Conservation (phyloP, 352 stramenopile species). For the Globisporangium megalacanthum region DNA sequence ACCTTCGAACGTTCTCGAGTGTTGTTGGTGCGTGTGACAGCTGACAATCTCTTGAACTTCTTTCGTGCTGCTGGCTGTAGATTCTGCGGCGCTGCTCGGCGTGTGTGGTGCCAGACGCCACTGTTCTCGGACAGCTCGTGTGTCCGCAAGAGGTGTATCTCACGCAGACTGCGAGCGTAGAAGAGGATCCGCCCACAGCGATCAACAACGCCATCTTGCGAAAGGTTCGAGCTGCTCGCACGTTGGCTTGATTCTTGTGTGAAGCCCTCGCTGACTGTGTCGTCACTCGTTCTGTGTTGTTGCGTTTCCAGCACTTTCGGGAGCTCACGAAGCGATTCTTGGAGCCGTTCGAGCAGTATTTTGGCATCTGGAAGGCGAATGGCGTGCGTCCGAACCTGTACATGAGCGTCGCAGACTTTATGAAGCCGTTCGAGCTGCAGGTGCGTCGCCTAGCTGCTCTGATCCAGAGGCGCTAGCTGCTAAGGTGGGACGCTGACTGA, state of each 20-base stretch:
- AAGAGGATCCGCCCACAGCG: conserved; percentile 61
- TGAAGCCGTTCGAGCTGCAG: conserved; percentile 69
- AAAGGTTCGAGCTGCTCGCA: conserved; percentile 28
- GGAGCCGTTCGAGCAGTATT: conserved; percentile 85
- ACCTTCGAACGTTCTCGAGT: background rate
- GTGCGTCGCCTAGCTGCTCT: conserved; percentile 8
- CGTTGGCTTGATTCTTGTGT: background rate
- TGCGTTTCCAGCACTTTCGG: conserved; percentile 59
- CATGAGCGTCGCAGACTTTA: conserved; percentile 54
- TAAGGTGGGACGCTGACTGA: background rate
- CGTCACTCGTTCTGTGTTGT: background rate
- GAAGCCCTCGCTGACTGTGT: background rate
- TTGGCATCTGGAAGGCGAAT: conserved; percentile 72
- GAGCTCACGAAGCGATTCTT: conserved; percentile 82
- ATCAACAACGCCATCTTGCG: conserved; percentile 86
- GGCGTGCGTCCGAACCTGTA: conserved; percentile 61
- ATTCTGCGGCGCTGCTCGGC: conserved; percentile 55
- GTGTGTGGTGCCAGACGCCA: conserved; percentile 49
- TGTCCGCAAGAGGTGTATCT: conserved; percentile 36
- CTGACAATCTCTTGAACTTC: background rate
- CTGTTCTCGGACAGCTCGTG: conserved; percentile 63
- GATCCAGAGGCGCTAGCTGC: background rate
- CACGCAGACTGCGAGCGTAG: conserved; percentile 37
- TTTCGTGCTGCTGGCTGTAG: conserved; percentile 14
- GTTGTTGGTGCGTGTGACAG: background rate